phyloP scores from a whole-genome alignment of 23 red algal genomes.

The Pyropia haitanensis region DNA sequence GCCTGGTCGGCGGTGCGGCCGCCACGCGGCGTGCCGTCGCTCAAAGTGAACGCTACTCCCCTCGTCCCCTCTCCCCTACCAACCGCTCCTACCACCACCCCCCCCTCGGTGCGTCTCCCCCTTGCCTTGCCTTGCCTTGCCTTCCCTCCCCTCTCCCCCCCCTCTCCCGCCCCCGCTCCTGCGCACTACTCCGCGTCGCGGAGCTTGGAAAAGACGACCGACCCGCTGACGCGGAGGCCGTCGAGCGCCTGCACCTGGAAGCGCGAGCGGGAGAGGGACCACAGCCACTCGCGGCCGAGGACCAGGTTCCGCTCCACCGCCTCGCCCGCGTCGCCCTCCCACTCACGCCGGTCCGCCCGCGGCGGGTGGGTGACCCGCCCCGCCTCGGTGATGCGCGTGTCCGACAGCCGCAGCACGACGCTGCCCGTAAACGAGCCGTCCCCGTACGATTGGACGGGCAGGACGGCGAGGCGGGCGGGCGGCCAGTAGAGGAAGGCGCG shows the following conservation, averaged over 20 bases:
- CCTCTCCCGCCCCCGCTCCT: too few species aligned
- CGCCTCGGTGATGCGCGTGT: slow-evolving; percentile 15
- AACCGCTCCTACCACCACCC: too few species aligned
- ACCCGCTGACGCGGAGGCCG: not conserved
- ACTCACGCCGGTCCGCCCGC: not conserved
- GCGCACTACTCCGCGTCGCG: too few species aligned
- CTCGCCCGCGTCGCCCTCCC: not conserved
- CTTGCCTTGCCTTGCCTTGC: too few species aligned
- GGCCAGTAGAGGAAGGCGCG: slow-evolving; percentile 51
- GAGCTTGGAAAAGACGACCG: too few species aligned
- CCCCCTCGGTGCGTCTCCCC: too few species aligned
- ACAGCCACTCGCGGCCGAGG: slow-evolving; percentile 25
- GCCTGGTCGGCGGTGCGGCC: too few species aligned
- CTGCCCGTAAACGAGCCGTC: slow-evolving; percentile 12
- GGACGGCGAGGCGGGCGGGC: slow-evolving; percentile 16
- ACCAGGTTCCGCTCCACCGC: slow-evolving; percentile 22
- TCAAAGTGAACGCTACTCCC: too few species aligned
- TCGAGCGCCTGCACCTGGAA: slow-evolving; percentile 37
- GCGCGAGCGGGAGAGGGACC: slow-evolving; percentile 19
- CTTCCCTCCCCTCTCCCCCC: too few species aligned
- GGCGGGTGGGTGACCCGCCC: slow-evolving; percentile 19
- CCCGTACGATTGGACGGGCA: slow-evolving; percentile 30
- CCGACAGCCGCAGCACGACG: slow-evolving; percentile 26
- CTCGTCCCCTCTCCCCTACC: too few species aligned
- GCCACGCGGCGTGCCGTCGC: too few species aligned